Conservation (phyloP, 1,284 basidiomycete genomes). For the Athelia psychrophila region DNA sequence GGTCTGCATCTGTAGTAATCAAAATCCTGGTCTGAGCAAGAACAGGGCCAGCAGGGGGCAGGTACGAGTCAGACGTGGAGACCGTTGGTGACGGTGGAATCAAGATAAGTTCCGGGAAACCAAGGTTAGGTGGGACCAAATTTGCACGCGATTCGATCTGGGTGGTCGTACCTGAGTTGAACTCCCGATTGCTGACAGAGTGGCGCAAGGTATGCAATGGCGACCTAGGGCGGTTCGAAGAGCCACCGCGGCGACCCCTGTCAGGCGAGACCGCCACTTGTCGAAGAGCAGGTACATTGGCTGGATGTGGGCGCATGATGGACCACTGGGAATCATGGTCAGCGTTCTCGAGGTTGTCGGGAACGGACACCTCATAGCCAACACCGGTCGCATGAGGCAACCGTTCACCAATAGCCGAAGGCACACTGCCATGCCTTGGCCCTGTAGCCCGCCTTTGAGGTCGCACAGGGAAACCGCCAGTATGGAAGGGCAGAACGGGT, state of each 20-base stretch:
- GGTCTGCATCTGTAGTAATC: slow-evolving; percentile 82
- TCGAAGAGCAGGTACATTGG: slow-evolving; percentile 23
- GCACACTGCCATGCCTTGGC: slow-evolving; percentile 65
- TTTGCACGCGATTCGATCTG: not conserved
- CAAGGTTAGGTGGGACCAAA: slow-evolving; percentile 2
- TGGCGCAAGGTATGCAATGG: not conserved
- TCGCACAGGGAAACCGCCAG: slow-evolving; percentile 41
- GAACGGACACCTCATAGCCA: slow-evolving; percentile 67
- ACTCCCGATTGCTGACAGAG: not conserved
- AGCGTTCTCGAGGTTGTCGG: slow-evolving; percentile 60
- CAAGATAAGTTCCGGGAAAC: slow-evolving; percentile 15
- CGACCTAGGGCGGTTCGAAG: slow-evolving; percentile 18
- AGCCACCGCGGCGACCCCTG: slow-evolving; percentile 18
- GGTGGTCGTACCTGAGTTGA: not conserved
- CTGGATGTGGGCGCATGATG: slow-evolving; percentile 39
- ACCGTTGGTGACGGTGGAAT: slow-evolving; percentile 36
- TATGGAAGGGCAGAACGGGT: slow-evolving; percentile 40
- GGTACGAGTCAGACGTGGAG: slow-evolving; percentile 45
- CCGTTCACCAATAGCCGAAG: slow-evolving; percentile 66
- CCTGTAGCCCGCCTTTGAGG: slow-evolving; percentile 40
- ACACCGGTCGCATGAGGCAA: slow-evolving; percentile 43
- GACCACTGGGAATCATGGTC: slow-evolving; percentile 47
- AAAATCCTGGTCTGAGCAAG: slow-evolving; percentile 40
- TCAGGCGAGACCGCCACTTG: slow-evolving; percentile 22
- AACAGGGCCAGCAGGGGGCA: slow-evolving; percentile 42